Base-by-base conservation (phyloP, 768 basidiomycete species). In the Coprinellus aureogranulatus region DNA sequence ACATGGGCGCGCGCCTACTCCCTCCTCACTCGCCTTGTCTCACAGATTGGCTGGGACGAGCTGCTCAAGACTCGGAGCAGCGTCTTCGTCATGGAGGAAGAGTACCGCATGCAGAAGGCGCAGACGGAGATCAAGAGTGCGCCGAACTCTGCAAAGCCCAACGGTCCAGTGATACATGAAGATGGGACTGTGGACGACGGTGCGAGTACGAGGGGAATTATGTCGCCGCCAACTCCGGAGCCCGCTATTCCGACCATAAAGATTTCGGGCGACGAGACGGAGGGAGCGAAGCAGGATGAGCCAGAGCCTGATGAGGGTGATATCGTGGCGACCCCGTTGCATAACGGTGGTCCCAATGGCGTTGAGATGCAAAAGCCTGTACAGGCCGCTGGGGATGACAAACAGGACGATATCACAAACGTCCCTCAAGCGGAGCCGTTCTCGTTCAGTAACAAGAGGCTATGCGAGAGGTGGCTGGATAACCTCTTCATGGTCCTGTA, bases 31-130 rank as follows among this genome's bases (percentile, higher is more conserved):
- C 85, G 88, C 1, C 86, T 99, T 23, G 97, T 98, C 30, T 86
- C 90, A 0, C 88, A 93, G 61, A 94, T 99, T 63, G 97, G 97
- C 0, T 99, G 97, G 97, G 97, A 99, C 74, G 97, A 98, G 75
- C 83, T 98, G 2, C 81, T 99, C 56, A 94, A 94, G 77, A 90
- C 92, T 14, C 87, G 97, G 81, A 94, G 92, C 70, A 75, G 79
- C 37, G 97, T 99, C 14, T 98, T 99, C 72, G 97, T 99, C 40
- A 99, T 99, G 97, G 97, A 98, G 70, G 96, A 99, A 69, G 97
- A 99, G 70, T 99, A 99, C 69, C 83, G 97, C 37, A 90, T 92
- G 86, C 96, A 98, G 76, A 98, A 98, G 69, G 88, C 90, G 2
- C 84, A 90, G 4, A 75, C 69, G 2, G 92, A 94, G 27, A 77